Base-by-base conservation (phyloP, 768 basidiomycete genomes). In the Harrya chromipes region DNA sequence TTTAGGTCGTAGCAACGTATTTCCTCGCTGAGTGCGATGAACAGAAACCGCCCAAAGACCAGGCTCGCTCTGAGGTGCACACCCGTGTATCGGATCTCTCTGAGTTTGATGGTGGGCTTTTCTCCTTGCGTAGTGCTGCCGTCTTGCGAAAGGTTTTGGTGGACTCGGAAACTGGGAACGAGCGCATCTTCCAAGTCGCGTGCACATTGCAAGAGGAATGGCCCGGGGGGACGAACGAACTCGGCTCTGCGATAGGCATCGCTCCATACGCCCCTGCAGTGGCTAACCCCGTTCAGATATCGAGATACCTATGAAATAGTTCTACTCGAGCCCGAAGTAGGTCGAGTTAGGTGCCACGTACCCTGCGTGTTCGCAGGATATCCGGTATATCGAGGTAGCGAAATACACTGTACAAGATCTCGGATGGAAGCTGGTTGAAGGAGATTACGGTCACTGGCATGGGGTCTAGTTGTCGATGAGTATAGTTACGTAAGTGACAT, bases 161-260 rank as follows among this genome's bases (percentile, higher is more conserved):
- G 24, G n/a, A 50, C 24, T 12, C 52, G 57, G 17, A 36, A 53
- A 23, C 56, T 50, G 3, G 47, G 14, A 9, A 55, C 41, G 16
- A 64, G 49, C 1, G 26, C 37, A 1, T 40, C 29, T 50, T 63
- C 61, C 10, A 63, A 40, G 23, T 56, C 56, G 23, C 14, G 29
- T 6, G 50, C 46, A 4, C 52, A 47, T 19, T 62, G 59, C 1
- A 41, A 53, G 29, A 20, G 46, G 13, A 53, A 52, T 12, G 59
- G 62, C 0, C 61, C 61, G 1, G 61, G 56, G 21, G 51, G 59
- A 19, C 43, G 42, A 43, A 61, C 20, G 12, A 61, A 49, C 4
- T 41, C n/a, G 36, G 49, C 42, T 0, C 20, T 43, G 34, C 58
- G 49, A 50, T 61, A 61, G n/a, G 43, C 45, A 5, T 50, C 20